Evolutionary conservation across 495 filamentous ascomycete genomes (phyloP).

Genomic region (Jackrogersella multiformis): DNA sequence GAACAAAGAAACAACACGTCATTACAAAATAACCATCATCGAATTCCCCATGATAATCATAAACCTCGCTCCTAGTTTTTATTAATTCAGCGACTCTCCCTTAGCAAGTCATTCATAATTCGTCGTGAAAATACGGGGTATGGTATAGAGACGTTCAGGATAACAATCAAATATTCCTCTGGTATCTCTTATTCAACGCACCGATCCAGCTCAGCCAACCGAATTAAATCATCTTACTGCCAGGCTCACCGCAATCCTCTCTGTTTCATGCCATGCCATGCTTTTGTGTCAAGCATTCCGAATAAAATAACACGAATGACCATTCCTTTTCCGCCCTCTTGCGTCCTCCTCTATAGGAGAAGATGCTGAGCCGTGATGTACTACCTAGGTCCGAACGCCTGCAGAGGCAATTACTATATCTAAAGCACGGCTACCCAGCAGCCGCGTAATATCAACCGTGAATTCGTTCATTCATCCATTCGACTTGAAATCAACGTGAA

Average conservation of each 20-base stretch:
- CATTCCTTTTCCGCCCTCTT: constrained; percentile 11
- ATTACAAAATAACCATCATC: not conserved
- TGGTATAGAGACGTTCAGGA: constrained; percentile 14
- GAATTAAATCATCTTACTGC: constrained; percentile 9
- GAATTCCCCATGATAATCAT: not conserved
- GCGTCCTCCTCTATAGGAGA: constrained; percentile 19
- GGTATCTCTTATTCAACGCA: constrained; percentile 18
- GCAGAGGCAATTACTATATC: constrained; percentile 38
- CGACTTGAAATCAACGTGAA: constrained; percentile 39
- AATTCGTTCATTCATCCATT: constrained; percentile 30
- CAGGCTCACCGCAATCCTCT: constrained; percentile 8
- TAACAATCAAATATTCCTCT: constrained; percentile 23
- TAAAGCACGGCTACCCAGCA: constrained; percentile 37
- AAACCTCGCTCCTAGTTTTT: not conserved
- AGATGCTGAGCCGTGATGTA: constrained; percentile 18
- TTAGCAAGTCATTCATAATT: constrained; percentile 1
- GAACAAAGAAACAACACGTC: not conserved
- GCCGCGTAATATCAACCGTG: constrained; percentile 30
- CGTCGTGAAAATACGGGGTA: not conserved
- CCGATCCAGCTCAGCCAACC: not conserved
- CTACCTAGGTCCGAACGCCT: constrained; percentile 29
- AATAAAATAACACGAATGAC: constrained; percentile 1
- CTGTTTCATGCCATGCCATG: constrained; percentile 11
- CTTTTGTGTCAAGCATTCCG: constrained; percentile 8
- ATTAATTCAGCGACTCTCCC: not conserved